phyloP scores from a whole-genome alignment of 2,329 filamentous ascomycete genomes.

The Diaporthe destruens region DNA sequence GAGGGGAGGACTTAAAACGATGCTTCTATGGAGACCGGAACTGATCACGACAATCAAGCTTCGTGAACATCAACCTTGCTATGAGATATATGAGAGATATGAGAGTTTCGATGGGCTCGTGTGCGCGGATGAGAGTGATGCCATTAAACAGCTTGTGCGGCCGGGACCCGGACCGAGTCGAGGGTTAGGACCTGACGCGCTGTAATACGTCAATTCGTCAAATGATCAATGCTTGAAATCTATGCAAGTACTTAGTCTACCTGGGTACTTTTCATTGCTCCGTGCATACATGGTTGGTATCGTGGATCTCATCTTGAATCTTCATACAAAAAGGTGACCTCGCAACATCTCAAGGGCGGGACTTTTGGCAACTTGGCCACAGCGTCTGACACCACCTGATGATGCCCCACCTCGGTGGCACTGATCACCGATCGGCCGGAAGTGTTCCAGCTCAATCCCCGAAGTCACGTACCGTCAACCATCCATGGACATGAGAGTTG shows the following conservation, averaged over 20 bases:
- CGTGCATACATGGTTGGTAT: not conserved
- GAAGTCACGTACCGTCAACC: not conserved
- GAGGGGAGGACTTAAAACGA: too few relatives aligned
- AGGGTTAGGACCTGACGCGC: not conserved
- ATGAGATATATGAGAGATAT: not conserved
- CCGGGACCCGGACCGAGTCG: not conserved
- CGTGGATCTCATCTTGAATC: not conserved
- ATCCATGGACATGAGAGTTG: not conserved
- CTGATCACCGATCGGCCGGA: not conserved
- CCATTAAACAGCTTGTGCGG: not conserved
- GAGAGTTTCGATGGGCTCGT: too few relatives aligned
- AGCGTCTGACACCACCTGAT: not conserved
- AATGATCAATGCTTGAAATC: not conserved
- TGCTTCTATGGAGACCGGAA: not conserved
- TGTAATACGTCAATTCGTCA: too few relatives aligned
- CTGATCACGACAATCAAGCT: not conserved
- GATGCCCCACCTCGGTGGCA: not conserved
- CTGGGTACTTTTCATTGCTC: not conserved
- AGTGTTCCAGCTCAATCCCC: not conserved
- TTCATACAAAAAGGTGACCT: not conserved
- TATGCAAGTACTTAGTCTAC: too few relatives aligned
- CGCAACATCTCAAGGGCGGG: too few relatives aligned
- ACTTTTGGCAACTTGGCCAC: not conserved
- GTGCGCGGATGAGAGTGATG: not conserved
- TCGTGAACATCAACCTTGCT: not conserved